These are phyloP conservation scores for Yamadazyma blattariae DNA, from an alignment of 1,139 yeast genomes.

Conservation along the genomic window DNA sequence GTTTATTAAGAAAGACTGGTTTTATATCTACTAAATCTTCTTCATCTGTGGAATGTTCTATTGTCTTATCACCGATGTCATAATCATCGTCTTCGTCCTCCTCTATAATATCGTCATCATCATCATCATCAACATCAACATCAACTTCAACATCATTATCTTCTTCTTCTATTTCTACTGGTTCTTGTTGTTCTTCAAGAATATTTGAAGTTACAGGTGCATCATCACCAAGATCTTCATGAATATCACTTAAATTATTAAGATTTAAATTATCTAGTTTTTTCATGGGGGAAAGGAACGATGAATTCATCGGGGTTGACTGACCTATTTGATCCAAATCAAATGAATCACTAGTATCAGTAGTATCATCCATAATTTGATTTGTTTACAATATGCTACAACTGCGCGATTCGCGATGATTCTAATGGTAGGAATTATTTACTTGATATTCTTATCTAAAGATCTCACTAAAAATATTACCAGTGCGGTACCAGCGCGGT, in stretches of 20 bases:
- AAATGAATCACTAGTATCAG: constrained; percentile 7
- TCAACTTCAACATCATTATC: background rate
- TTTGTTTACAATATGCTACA: constrained; percentile 6
- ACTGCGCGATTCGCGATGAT: constrained; percentile 1
- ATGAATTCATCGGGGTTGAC: constrained; percentile 17
- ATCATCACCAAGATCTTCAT: constrained; percentile 13
- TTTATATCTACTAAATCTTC: constrained; percentile 4
- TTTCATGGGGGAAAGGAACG: constrained; percentile 39
- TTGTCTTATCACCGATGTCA: constrained; percentile 6
- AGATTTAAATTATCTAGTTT: constrained; percentile 30
- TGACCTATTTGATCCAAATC: constrained; percentile 13
- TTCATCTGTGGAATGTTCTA: constrained; percentile 7
- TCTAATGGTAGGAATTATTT: too few relatives aligned
- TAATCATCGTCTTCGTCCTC: background rate
- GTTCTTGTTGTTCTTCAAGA: constrained; percentile 7
- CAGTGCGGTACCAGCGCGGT: too few relatives aligned
- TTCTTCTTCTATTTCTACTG: too few relatives aligned
- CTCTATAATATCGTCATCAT: background rate
- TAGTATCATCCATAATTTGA: constrained; percentile 9
- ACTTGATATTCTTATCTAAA: too few relatives aligned
- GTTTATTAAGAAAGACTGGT: constrained; percentile 11
- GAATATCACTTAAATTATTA: constrained; percentile 14
- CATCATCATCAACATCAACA: background rate
- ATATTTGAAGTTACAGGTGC: constrained; percentile 13
- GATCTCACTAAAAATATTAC: too few relatives aligned